Conservation (phyloP, 306 rosid species). For the Cicer chorassanicum region DNA sequence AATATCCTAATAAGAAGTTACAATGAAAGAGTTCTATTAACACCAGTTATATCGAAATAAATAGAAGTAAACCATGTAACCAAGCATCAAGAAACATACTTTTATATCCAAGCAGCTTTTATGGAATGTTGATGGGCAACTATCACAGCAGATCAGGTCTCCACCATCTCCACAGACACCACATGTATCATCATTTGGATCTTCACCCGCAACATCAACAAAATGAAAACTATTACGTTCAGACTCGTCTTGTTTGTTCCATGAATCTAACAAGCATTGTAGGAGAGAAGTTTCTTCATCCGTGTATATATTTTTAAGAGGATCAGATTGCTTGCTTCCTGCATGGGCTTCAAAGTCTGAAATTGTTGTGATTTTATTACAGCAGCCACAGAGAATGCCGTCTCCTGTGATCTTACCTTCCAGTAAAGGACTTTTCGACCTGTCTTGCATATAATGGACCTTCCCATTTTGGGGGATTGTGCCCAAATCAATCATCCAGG, state of each 20-base stretch:
- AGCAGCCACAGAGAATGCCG: conserved; percentile 88
- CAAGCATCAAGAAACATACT: conserved; percentile 52
- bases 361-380: conserved; percentile 61
- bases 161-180: conserved; percentile 99
- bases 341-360: conserved; percentile 79
- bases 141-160: conserved; percentile 89
- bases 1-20: conserved; percentile 19
- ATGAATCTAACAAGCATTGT: conserved; percentile 85
- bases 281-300: conserved; percentile 76
- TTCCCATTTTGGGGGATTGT: conserved; percentile 64
- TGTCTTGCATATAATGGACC: conserved; percentile 63
- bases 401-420: conserved; percentile 76
- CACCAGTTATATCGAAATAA: conserved; percentile 19
- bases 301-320: conserved; percentile 61
- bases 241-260: conserved; percentile 83
- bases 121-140: conserved; percentile 98
- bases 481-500: conserved; percentile 95
- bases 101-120: conserved; percentile 83
- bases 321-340: conserved; percentile 60
- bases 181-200: conserved; percentile 96
- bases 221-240: conserved; percentile 63
- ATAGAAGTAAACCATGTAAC: conserved; percentile 14
- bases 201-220: conserved; percentile 78
- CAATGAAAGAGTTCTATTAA: conserved; percentile 14
- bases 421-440: conserved; percentile 48